Percentiles rank a stretch among this genome's conserved stretches.
phyloP scores from a whole-genome alignment of 2,329 filamentous ascomycete genomes.

The Neophaeococcomyces mojaviensis region DNA sequence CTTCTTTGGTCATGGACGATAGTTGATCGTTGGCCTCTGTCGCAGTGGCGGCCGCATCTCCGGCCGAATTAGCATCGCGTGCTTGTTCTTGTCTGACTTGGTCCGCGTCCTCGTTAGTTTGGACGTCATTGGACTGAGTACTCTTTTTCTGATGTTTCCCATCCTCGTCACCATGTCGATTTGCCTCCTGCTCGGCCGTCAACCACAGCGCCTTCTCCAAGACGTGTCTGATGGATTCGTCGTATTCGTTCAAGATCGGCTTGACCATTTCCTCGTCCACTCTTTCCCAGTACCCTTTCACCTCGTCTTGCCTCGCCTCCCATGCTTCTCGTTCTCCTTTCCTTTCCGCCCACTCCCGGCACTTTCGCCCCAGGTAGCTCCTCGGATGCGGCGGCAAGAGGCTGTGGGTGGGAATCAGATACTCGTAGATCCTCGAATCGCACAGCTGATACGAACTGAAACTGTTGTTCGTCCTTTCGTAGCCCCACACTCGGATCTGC shows the following conservation, averaged over 20 bases:
- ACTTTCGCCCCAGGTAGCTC: slow-evolving; percentile 73
- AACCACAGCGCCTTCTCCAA: slow-evolving; percentile 35
- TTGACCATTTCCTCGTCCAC: slow-evolving; percentile 75
- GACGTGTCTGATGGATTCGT: slow-evolving; percentile 31
- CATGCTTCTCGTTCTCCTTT: slow-evolving; percentile 64
- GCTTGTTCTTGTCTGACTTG: no score
- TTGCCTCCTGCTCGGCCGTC: slow-evolving; percentile 27
- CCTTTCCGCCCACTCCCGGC: slow-evolving; percentile 70
- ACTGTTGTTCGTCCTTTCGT: slow-evolving; percentile 76
- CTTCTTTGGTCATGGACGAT: slow-evolving; percentile 7
- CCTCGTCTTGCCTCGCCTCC: slow-evolving; percentile 63
- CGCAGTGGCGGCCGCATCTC: no score
- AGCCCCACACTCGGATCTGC: slow-evolving; percentile 93
- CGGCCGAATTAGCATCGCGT: no score
- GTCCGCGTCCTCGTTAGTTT: neutral
- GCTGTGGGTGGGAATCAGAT: slow-evolving; percentile 86
- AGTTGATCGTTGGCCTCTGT: slow-evolving; percentile 12
- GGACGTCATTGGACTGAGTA: neutral
- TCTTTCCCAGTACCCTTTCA: slow-evolving; percentile 72
- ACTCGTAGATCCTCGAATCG: slow-evolving; percentile 95
- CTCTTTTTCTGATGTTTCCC: slow-evolving; percentile 10
- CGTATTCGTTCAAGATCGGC: slow-evolving; percentile 48
- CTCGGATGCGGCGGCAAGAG: slow-evolving; percentile 87
- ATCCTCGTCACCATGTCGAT: slow-evolving; percentile 6
- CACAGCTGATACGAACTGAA: slow-evolving; percentile 95